Evolutionary conservation across 139 green algal species (phyloP).

Genomic region (Chlamydomonas sp.): DNA sequence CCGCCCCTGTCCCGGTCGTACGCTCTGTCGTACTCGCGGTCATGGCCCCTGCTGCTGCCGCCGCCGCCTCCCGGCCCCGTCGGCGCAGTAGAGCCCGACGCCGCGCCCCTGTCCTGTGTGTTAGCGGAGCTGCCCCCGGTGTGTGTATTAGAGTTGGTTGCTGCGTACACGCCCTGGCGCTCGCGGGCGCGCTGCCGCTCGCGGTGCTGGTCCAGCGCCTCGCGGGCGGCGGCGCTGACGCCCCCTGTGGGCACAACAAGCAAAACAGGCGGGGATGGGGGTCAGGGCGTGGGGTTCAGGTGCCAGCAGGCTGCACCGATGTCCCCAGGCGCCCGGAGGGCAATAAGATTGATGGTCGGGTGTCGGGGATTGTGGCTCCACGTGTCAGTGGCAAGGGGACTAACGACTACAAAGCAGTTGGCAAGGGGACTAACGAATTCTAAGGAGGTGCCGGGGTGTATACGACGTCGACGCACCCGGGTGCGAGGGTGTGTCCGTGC

Average conservation of each 20-base stretch:
- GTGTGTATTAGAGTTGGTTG: constrained; percentile 20
- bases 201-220: constrained; percentile 27
- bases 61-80: constrained; percentile 7
- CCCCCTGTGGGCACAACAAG: constrained; percentile 26
- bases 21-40: neutral
- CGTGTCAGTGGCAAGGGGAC: no score
- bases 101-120: neutral
- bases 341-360: no score
- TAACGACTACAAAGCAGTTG: neutral
- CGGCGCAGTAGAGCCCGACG: neutral
- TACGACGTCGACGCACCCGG: constrained; percentile 53
- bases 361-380: no score
- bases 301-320: neutral
- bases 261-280: constrained; percentile 29
- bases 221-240: constrained; percentile 39
- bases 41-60: no score
- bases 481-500: constrained; percentile 85
- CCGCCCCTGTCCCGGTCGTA: neutral
- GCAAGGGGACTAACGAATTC: no score
- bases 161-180: constrained; percentile 47
- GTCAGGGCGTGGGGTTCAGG: neutral
- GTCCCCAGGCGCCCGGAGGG: no score
- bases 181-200: constrained; percentile 43
- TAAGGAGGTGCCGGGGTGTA: no score
- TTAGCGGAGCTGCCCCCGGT: no score